Evolutionary conservation across 805 yeast genomes (phyloP).

Genomic region (Sugiyamaella lignohabitans): DNA sequence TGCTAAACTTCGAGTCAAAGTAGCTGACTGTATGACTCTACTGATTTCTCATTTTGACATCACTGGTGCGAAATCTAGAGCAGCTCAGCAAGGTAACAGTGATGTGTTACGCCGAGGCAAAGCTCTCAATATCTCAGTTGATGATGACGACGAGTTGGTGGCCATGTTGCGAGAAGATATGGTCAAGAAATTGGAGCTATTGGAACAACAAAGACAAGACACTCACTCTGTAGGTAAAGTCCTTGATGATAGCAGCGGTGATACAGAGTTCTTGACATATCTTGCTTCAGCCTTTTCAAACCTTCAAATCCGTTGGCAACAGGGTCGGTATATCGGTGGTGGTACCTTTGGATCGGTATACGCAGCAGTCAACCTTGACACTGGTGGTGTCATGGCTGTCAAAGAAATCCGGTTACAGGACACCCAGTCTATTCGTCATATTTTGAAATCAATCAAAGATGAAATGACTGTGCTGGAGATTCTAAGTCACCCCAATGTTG

Average conservation of each 20-base stretch:
- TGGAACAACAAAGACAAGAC: constrained; percentile 52
- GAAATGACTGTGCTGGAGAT: constrained; percentile 96
- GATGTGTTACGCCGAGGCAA: constrained; percentile 29
- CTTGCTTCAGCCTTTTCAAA: constrained; percentile 85
- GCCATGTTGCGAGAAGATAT: constrained; percentile 60
- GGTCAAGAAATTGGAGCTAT: constrained; percentile 52
- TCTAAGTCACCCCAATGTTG: constrained; percentile 93
- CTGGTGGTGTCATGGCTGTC: constrained; percentile 95
- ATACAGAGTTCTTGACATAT: constrained; percentile 77
- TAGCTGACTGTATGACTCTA: constrained; percentile 90
- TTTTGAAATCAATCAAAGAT: constrained; percentile 84
- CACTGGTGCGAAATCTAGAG: constrained; percentile 93
- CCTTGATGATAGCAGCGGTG: constrained; percentile 71
- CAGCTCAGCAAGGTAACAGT: constrained; percentile 40
- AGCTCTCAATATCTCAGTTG: constrained; percentile 39
- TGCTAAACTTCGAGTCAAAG: constrained; percentile 62
- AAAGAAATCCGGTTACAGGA: constrained; percentile 91
- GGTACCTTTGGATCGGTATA: constrained; percentile 94
- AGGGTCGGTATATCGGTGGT: constrained; percentile 87
- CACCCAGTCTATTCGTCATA: constrained; percentile 71
- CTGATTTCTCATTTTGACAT: constrained; percentile 94
- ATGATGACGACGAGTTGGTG: constrained; percentile 47
- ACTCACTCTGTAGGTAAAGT: constrained; percentile 73
- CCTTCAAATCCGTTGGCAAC: constrained; percentile 95
- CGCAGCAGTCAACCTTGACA: constrained; percentile 86